phyloP scores from a whole-genome alignment of 345 rosid genomes.

The Moricandia arvensis region DNA sequence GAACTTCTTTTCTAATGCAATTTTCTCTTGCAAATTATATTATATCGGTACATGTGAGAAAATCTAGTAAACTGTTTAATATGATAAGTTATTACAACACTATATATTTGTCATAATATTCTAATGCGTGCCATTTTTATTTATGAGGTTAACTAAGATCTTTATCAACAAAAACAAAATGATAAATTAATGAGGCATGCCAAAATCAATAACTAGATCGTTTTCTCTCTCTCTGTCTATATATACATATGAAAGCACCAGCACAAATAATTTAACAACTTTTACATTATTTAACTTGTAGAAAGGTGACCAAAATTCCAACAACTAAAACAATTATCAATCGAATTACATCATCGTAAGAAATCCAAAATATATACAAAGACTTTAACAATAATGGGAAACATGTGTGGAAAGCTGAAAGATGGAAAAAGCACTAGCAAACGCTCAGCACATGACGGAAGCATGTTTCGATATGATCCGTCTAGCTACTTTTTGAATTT shows the following conservation, averaged over 20 bases:
- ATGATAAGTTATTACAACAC: background rate
- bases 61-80: no score
- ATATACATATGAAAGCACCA: background rate
- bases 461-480: slow-evolving; percentile 31
- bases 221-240: background rate
- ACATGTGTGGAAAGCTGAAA: slow-evolving; percentile 13
- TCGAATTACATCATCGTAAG: background rate
- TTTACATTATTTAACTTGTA: background rate
- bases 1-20: no score
- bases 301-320: background rate
- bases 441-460: background rate
- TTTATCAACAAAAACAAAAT: background rate
- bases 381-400: slow-evolving; percentile 19
- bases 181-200: background rate
- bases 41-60: no score
- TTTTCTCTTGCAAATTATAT: no score
- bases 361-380: background rate
- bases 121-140: background rate
- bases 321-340: background rate
- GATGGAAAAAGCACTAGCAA: background rate
- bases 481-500: slow-evolving; percentile 20
- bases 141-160: background rate
- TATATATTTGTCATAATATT: background rate
- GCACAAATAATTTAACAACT: background rate
- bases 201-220: background rate